Percentiles rank a stretch among this genome's conserved stretches.
Conservation (phyloP, 1,284 basidiomycete genomes). For the Ceratobasidium sp. region DNA sequence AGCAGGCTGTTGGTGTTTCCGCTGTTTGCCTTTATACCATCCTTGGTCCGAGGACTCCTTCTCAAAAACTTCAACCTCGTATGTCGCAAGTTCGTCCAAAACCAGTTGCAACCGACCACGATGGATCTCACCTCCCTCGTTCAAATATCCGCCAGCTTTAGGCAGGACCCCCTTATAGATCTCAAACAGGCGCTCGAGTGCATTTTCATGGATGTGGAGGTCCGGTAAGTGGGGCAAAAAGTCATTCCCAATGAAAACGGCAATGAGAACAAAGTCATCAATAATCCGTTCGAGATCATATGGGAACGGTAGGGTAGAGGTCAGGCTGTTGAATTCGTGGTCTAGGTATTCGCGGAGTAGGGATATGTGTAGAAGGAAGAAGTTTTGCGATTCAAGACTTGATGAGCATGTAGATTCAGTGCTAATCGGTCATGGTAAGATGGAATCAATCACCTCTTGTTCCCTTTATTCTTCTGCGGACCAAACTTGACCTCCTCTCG, state of each 20-base stretch:
- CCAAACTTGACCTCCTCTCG: constrained; percentile 99
- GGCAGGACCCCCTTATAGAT: constrained; percentile 95
- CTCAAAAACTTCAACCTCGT: constrained; percentile 91
- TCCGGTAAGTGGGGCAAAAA: constrained; percentile 97
- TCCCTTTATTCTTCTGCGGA: constrained; percentile 74
- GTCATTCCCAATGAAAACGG: constrained; percentile 97
- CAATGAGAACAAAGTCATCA: constrained; percentile 96
- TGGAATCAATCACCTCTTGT: constrained; percentile 61
- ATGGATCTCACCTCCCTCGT: constrained; percentile 87
- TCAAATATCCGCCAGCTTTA: constrained; percentile 85
- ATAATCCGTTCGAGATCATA: constrained; percentile 93
- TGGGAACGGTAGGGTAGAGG: constrained; percentile 63
- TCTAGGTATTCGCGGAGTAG: constrained; percentile 97
- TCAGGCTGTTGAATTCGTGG: constrained; percentile 79
- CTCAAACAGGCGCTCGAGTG: constrained; percentile 88
- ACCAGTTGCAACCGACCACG: constrained; percentile 84
- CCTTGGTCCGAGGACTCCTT: constrained; percentile 87
- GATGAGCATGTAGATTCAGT: constrained; percentile 40
- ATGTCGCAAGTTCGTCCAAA: constrained; percentile 84
- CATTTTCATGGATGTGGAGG: constrained; percentile 97
- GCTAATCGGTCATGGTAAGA: constrained; percentile 27
- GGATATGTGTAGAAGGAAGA: constrained; percentile 94
- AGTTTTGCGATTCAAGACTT: constrained; percentile 87
- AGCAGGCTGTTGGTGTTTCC: constrained; percentile 58
- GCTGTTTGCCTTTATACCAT: constrained; percentile 91